Evolutionary conservation across 192 early-diverging fungal species (phyloP).

Genomic region (Linderina pennispora): DNA sequence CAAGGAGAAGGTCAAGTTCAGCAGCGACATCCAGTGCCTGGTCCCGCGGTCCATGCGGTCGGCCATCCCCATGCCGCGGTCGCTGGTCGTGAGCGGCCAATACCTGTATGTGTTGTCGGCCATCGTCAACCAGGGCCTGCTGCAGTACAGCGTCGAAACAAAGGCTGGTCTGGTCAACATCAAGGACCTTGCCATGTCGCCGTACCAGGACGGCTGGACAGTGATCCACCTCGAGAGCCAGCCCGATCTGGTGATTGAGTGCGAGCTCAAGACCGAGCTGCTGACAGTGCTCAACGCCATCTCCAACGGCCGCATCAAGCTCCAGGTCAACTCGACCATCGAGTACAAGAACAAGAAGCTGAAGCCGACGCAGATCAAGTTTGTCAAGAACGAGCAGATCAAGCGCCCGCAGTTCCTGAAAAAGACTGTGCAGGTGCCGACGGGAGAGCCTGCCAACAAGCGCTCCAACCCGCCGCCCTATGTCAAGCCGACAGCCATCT

Average conservation of each 20-base stretch:
- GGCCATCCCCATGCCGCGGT: conserved; percentile 62
- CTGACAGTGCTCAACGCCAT: conserved; percentile 54
- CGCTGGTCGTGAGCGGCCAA: conserved; percentile 62
- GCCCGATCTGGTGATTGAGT: conserved; percentile 60
- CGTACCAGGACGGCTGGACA: conserved; percentile 67
- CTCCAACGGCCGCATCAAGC: conserved; percentile 51
- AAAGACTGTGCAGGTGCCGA: conserved; percentile 56
- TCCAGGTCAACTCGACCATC: conserved; percentile 54
- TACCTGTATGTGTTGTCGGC: conserved; percentile 55
- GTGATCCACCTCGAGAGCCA: conserved; percentile 52
- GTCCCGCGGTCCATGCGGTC: conserved; percentile 70
- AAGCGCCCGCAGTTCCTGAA: conserved; percentile 56
- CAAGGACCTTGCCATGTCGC: conserved; percentile 58
- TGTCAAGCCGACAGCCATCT: conserved; percentile 2
- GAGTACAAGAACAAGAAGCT: conserved; percentile 67
- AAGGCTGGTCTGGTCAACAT: conserved; percentile 51
- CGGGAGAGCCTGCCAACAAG: conserved; percentile 57
- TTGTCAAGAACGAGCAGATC: conserved; percentile 60
- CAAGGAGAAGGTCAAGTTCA: conserved; percentile 56
- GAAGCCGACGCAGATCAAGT: conserved; percentile 67
- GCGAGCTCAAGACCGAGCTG: conserved; percentile 69
- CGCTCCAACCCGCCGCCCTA: conserved; percentile 40
- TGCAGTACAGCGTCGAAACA: conserved; percentile 50
- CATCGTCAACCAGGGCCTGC: conserved; percentile 46
- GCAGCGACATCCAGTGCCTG: conserved; percentile 51